Conservation (phyloP, 2,329 filamentous ascomycete genomes). For the Byssochlamys sp. region DNA sequence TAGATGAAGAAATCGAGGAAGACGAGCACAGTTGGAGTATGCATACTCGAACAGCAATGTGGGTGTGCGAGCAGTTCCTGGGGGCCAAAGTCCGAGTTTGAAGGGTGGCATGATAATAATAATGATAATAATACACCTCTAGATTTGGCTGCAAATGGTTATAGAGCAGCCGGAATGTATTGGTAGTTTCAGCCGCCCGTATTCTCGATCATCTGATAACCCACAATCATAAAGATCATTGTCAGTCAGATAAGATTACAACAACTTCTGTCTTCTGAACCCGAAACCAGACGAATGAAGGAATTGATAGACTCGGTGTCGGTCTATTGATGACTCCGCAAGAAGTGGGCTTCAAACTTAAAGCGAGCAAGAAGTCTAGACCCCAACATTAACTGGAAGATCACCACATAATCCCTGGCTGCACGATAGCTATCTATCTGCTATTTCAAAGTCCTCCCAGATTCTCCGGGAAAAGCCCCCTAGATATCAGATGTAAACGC, state of each 20-base stretch:
- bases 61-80: conserved; percentile 35
- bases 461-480: background rate
- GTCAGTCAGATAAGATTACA: background rate
- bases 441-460: background rate
- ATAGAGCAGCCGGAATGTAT: background rate
- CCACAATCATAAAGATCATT: background rate
- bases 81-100: conserved; percentile 6
- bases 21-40: conserved; percentile 27
- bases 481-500: background rate
- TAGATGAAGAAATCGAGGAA: conserved; percentile 13
- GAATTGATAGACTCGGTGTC: background rate
- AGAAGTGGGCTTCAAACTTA: background rate
- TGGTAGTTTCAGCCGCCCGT: background rate
- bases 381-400: background rate
- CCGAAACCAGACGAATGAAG: background rate
- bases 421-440: background rate
- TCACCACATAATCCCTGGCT: background rate
- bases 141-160: background rate
- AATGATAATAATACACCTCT: background rate
- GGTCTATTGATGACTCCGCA: background rate
- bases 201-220: background rate
- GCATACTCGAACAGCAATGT: conserved; percentile 36
- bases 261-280: background rate
- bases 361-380: background rate
- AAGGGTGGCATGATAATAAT: background rate